Conservation (phyloP, 2,329 filamentous ascomycete species). For the Neurospora crassa region DNA sequence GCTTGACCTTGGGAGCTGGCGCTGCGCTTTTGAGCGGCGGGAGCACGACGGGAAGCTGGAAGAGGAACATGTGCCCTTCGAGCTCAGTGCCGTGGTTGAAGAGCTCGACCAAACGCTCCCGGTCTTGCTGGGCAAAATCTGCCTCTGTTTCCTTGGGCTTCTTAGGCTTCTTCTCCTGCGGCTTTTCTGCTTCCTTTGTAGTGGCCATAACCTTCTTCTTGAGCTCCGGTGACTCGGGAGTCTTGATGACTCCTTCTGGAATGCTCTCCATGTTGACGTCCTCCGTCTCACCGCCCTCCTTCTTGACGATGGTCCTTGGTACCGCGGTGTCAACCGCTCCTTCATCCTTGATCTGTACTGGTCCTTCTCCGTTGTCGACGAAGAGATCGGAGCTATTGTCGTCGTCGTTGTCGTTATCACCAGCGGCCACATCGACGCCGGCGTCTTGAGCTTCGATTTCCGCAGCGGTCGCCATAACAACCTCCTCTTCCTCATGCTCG, state of each 20-base stretch:
- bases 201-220: constrained; percentile 21
- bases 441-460: constrained; percentile 47
- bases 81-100: constrained; percentile 23
- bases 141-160: constrained; percentile 18
- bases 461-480: constrained; percentile 45
- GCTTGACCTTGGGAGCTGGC: constrained; percentile 25
- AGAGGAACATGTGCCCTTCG: constrained; percentile 52
- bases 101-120: constrained; percentile 23
- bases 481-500: constrained; percentile 43
- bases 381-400: constrained; percentile 18
- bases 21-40: constrained; percentile 37
- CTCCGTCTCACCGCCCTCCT: constrained; percentile 11
- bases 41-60: constrained; percentile 54
- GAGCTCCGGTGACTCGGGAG: constrained; percentile 23
- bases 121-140: constrained; percentile 23
- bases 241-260: constrained; percentile 15
- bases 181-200: constrained; percentile 9
- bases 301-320: constrained; percentile 19
- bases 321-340: constrained; percentile 34
- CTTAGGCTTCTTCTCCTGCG: constrained; percentile 10
- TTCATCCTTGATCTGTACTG: constrained; percentile 23
- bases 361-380: constrained; percentile 10
- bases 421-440: constrained; percentile 25
- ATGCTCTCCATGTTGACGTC: constrained; percentile 16
- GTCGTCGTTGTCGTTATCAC: constrained; percentile 20